Conservation (phyloP, 179 eudicot species). For the Gypsophila paniculata region DNA sequence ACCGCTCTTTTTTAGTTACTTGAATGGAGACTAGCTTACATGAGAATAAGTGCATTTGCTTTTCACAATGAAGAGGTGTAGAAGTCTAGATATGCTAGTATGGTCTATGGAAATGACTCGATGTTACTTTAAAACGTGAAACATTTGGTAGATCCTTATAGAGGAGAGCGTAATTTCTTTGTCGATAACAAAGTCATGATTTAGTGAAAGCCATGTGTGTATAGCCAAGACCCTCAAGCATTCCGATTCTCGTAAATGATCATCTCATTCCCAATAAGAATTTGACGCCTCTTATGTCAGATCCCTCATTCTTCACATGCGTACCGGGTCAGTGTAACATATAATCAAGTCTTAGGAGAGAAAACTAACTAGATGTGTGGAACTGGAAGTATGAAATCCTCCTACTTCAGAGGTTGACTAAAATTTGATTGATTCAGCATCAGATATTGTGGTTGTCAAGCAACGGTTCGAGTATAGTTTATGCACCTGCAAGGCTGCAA, state of each 20-base stretch:
- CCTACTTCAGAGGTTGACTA: background rate
- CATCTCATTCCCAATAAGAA: background rate
- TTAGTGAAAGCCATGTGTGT: background rate
- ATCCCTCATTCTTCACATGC: background rate
- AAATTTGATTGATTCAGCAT: background rate
- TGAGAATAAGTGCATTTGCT: background rate
- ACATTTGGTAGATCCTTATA: background rate
- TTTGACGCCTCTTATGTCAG: background rate
- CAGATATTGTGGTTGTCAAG: background rate
- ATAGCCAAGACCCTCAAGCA: background rate
- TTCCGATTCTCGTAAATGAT: background rate
- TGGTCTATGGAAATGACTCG: background rate
- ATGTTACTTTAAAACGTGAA: background rate
- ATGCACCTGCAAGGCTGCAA: constrained; percentile 6
- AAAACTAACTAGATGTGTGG: background rate
- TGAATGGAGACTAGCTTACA: background rate
- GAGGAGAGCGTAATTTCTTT: background rate
- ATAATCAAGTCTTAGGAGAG: background rate
- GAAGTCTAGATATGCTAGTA: background rate
- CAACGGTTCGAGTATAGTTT: background rate
- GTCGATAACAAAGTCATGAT: too few species aligned
- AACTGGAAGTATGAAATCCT: background rate
- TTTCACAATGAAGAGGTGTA: background rate
- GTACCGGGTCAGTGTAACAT: background rate
- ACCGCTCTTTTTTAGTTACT: background rate